Conservation (phyloP, 2,329 filamentous ascomycete genomes). For the Fusarium sororula region DNA sequence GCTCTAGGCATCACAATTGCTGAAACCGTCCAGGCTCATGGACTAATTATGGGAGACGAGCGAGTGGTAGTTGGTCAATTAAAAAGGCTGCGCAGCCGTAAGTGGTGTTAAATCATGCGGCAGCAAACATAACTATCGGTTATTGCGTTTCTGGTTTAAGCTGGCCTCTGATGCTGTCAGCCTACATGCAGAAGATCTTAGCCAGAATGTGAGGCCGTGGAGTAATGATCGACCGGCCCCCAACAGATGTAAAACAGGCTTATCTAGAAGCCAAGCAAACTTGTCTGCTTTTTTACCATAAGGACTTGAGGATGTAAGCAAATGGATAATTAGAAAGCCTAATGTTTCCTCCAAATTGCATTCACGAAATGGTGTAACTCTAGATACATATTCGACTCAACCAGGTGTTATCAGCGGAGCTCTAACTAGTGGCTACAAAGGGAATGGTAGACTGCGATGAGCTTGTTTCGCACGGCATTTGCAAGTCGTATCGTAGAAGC, state of each 20-base stretch:
- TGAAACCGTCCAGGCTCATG: neutral
- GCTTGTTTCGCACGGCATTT: neutral
- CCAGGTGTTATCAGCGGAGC: too few relatives aligned
- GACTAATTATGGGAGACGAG: neutral
- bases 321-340: too few relatives aligned
- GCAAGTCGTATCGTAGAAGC: too few relatives aligned
- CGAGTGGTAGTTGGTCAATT: neutral
- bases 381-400: too few relatives aligned
- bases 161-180: neutral
- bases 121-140: neutral
- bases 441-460: neutral
- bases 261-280: neutral
- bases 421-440: neutral
- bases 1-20: constrained; percentile 5
- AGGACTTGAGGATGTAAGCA: neutral
- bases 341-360: neutral
- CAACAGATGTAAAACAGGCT: neutral
- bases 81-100: neutral
- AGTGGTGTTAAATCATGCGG: too few relatives aligned
- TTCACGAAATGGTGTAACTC: neutral
- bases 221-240: neutral
- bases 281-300: too few relatives aligned
- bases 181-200: neutral
- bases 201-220: neutral
- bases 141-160: neutral